Evolutionary conservation across 2,329 filamentous ascomycete species (phyloP).

Genomic region (Fusarium longipes): DNA sequence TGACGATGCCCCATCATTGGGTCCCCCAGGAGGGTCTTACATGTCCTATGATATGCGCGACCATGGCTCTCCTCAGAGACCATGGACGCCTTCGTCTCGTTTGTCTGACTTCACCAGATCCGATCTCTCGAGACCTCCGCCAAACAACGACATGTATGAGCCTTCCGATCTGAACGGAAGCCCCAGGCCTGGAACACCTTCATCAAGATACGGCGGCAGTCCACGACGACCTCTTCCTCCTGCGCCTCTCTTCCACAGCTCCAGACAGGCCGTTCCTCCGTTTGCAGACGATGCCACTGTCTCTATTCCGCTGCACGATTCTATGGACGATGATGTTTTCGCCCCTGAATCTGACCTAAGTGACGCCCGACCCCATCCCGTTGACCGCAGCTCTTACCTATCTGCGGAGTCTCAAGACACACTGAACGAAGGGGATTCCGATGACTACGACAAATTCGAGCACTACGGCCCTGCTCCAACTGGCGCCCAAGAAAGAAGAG

Average conservation of each 20-base stretch:
- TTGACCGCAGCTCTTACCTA: constrained; percentile 67
- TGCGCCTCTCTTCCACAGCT: constrained; percentile 81
- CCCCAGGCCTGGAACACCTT: constrained; percentile 89
- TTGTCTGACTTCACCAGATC: constrained; percentile 61
- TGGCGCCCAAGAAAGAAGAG: constrained; percentile 86
- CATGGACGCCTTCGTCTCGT: constrained; percentile 67
- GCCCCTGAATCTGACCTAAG: constrained; percentile 68
- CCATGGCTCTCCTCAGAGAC: constrained; percentile 63
- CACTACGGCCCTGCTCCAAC: constrained; percentile 90
- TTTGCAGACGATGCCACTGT: constrained; percentile 77
- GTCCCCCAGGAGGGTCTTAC: constrained; percentile 73
- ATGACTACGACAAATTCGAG: constrained; percentile 70
- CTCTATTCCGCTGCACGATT: constrained; percentile 73
- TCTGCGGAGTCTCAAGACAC: constrained; percentile 63
- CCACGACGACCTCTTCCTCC: constrained; percentile 88
- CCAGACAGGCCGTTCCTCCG: constrained; percentile 60
- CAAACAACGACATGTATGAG: constrained; percentile 80
- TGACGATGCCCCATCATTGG: constrained; percentile 68
- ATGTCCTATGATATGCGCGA: constrained; percentile 61
- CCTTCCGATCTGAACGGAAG: constrained; percentile 89
- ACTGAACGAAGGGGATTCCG: constrained; percentile 58
- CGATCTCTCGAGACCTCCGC: constrained; percentile 70
- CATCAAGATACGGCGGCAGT: constrained; percentile 87
- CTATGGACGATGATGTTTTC: constrained; percentile 77
- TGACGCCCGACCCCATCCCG: constrained; percentile 63